Base-by-base conservation (phyloP, 2,329 filamentous ascomycete species). In the Periconia sp. region DNA sequence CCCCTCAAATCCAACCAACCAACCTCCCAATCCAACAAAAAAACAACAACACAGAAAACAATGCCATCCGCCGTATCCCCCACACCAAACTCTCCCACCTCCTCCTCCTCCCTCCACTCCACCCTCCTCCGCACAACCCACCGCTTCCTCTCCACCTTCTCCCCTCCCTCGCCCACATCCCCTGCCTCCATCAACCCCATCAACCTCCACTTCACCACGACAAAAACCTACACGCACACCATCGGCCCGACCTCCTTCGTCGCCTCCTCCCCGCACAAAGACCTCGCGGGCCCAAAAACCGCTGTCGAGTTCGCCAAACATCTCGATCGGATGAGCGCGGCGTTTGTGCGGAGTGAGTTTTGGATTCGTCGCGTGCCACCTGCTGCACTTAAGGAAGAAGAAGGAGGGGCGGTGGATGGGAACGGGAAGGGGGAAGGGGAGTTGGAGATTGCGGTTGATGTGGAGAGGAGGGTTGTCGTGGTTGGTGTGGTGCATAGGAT, bases 201-300 rank as follows among this genome's bases (percentile, higher is more conserved):
- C 13, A 57, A 71, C 37, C 56, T 53, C 33, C 52, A 59, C 10
- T 52, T 60, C 8, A 58, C 61, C 45, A 51, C 60, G 1, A 41
- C 60, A 37, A 37, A 37, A 3, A 30, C 52, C 27, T 69, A 63
- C 54, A 35, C 47, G 7, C 65, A 70, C 49, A 53, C 52, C 37
- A 72, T 60, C 55, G 71, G 71, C 43, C 71, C 72, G 55, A 61
- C 60, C n/a, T 60, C 58, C 55, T 62, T 68, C 53, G 59, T 69
- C 14, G 58, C 60, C 9, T 45, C 53, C 1, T 15, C 35, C 14
- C 35, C 19, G 2, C 11, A 23, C 44, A 46, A 31, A 52, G 53
- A 2, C 68, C 66, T 37, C 33, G 33, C 0, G 54, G 46, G 0
- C 54, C 71, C 3, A 64, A 69, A 47, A 55, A 55, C 19, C 35